Percentiles rank a stretch among this genome's conserved stretches.
phyloP scores from a whole-genome alignment of 2,329 filamentous ascomycete species.

The Diaporthe aspalathi region DNA sequence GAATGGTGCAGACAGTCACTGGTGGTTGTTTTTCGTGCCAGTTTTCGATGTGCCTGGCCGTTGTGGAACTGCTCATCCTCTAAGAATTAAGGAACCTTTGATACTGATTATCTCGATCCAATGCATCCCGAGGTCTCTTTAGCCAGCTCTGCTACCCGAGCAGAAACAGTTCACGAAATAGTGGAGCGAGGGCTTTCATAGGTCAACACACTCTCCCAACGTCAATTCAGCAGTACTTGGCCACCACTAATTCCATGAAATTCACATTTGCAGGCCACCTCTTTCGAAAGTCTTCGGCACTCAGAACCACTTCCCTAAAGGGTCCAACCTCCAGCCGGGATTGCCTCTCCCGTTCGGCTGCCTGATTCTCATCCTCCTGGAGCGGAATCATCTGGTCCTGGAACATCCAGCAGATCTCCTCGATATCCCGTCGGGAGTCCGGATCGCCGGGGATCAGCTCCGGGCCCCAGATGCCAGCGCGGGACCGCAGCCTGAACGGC shows the following conservation, averaged over 20 bases:
- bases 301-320: conserved; percentile 17
- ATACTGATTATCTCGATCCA: too few species aligned
- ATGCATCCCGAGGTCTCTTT: too few species aligned
- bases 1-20: too few species aligned
- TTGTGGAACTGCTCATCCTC: too few species aligned
- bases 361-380: neutral
- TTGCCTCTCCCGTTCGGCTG: neutral
- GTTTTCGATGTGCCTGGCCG: too few species aligned
- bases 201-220: too few species aligned
- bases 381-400: conserved; percentile 27
- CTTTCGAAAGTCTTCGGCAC: conserved; percentile 5
- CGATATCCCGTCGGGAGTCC: conserved; percentile 4
- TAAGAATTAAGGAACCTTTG: too few species aligned
- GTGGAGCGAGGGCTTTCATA: neutral
- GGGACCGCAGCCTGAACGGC: neutral
- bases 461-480: conserved; percentile 14
- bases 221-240: neutral
- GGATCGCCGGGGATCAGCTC: conserved; percentile 17
- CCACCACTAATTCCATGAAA: conserved; percentile 23
- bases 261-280: conserved; percentile 22
- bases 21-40: too few species aligned
- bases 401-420: conserved; percentile 26
- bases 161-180: neutral
- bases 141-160: neutral
- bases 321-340: conserved; percentile 7